These are phyloP conservation scores for Zarea fungicola DNA, from an alignment of 2,329 filamentous ascomycete species.

Conservation along the genomic window DNA sequence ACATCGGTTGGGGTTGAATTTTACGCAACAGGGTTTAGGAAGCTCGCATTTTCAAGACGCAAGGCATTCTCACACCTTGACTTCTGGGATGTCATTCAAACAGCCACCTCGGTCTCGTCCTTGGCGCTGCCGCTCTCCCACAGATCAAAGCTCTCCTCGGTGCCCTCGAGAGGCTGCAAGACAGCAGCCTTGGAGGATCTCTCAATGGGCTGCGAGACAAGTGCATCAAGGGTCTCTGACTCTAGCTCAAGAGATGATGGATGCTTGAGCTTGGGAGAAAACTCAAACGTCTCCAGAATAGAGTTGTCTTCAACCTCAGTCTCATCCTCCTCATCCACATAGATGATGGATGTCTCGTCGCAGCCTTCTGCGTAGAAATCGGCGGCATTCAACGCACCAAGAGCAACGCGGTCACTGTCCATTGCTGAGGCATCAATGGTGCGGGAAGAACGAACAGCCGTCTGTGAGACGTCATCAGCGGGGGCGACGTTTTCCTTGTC, in stretches of 20 bases:
- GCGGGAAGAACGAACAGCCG: constrained; percentile 33
- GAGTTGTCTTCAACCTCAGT: constrained; percentile 26
- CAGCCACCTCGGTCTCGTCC: constrained; percentile 44
- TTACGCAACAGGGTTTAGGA: background rate
- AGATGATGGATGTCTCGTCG: constrained; percentile 55
- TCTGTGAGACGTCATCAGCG: constrained; percentile 57
- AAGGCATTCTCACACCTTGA: background rate
- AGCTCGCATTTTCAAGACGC: constrained; percentile 3
- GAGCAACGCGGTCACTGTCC: constrained; percentile 59
- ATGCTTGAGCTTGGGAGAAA: constrained; percentile 19
- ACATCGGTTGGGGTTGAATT: too few species aligned
- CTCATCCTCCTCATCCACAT: constrained; percentile 58
- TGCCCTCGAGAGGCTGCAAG: constrained; percentile 52
- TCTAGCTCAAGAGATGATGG: constrained; percentile 7
- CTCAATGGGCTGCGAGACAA: constrained; percentile 33
- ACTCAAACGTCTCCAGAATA: constrained; percentile 15
- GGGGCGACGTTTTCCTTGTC: constrained; percentile 96
- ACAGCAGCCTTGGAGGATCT: constrained; percentile 40
- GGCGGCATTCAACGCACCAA: constrained; percentile 61
- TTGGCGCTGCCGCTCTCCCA: constrained; percentile 66
- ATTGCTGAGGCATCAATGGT: constrained; percentile 50
- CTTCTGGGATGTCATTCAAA: background rate
- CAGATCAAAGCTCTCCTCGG: constrained; percentile 58
- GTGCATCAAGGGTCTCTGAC: constrained; percentile 28
- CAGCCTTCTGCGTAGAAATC: constrained; percentile 65